Percentiles rank a stretch among this genome's conserved stretches.
phyloP scores from a whole-genome alignment of 306 rosid genomes.

The Acacia acuminata region DNA sequence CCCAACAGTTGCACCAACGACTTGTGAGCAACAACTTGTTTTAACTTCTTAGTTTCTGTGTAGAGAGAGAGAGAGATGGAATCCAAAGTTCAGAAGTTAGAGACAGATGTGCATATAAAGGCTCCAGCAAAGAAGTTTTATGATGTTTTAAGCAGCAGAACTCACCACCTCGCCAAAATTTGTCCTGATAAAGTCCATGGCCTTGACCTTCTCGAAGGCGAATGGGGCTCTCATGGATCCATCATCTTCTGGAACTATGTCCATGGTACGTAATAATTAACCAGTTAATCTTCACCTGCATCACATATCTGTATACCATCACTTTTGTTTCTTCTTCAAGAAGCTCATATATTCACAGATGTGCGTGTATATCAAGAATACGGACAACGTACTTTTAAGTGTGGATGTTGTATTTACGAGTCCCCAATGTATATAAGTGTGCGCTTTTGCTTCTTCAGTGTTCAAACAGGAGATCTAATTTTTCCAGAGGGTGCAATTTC shows the following conservation, averaged over 20 bases:
- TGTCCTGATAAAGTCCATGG: not conserved
- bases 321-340: not conserved
- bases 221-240: constrained; percentile 19
- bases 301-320: not conserved
- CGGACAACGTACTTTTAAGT: no score
- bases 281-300: not conserved
- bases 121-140: not conserved
- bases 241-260: constrained; percentile 17
- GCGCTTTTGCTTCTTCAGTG: no score
- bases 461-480: no score
- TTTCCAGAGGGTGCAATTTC: no score
- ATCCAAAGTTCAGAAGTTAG: not conserved
- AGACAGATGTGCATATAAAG: not conserved
- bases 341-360: not conserved
- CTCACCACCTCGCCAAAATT: constrained; percentile 11
- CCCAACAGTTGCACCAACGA: not conserved
- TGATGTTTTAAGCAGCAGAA: constrained; percentile 9
- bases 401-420: no score
- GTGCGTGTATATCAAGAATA: no score
- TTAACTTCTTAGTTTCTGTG: not conserved
- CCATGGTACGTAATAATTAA: not conserved
- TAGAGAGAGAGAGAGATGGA: not conserved
- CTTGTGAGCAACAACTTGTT: not conserved
- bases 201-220: constrained; percentile 20
- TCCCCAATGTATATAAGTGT: no score